phyloP scores from a whole-genome alignment of 805 yeast genomes.

The Candida nemodendra region DNA sequence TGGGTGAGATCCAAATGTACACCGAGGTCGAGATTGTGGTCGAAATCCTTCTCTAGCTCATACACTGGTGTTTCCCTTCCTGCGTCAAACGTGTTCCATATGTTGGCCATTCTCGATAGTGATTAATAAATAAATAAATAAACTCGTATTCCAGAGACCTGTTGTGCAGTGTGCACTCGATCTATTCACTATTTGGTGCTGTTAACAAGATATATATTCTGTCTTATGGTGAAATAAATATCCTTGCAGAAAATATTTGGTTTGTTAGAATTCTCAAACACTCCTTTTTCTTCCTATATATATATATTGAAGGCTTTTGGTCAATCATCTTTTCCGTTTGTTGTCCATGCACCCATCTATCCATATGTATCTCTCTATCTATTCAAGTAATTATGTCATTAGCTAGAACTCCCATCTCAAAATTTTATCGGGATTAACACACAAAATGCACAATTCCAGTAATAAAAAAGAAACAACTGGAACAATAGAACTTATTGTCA shows the following conservation, averaged over 20 bases:
- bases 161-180: no score
- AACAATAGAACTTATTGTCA: not conserved
- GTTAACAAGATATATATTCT: no score
- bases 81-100: slow-evolving; percentile 17
- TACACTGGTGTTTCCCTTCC: slow-evolving; percentile 6
- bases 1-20: slow-evolving; percentile 8
- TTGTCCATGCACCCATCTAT: no score
- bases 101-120: slow-evolving; percentile 9
- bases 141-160: no score
- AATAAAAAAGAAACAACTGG: not conserved
- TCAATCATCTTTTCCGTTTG: no score
- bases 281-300: no score
- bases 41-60: slow-evolving; percentile 12
- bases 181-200: no score
- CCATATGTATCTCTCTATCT: no score
- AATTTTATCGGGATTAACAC: slow-evolving; percentile 6
- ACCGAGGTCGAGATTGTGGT: slow-evolving; percentile 1
- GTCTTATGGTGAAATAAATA: no score
- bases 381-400: not conserved
- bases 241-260: no score
- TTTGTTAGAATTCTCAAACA: no score
- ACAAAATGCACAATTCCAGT: not conserved
- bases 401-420: not conserved
- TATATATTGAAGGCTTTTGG: no score
- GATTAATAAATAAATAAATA: slow-evolving; percentile 7